Evolutionary conservation across 78 protist species (phyloP).

Genomic region (Tieghemostelium lacteum): DNA sequence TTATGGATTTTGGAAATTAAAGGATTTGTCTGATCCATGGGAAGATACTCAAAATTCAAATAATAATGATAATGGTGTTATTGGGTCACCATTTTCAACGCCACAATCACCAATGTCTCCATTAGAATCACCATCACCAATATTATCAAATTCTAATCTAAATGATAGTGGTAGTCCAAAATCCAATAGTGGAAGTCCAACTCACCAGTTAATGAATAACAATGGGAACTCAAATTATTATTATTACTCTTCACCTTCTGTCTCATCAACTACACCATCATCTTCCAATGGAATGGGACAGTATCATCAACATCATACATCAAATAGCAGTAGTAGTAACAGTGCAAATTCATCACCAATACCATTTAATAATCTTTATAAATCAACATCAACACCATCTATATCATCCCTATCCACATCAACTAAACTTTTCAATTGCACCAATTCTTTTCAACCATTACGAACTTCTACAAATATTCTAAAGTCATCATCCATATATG

Average conservation of each 20-base stretch:
- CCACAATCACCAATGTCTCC: slow-evolving; percentile 12
- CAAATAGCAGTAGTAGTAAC: too few species aligned
- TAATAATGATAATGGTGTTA: background rate
- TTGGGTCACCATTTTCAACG: background rate
- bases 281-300: too few species aligned
- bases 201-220: slow-evolving; percentile 2
- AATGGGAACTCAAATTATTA: background rate
- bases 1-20: slow-evolving; percentile 75
- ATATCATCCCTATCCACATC: background rate
- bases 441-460: background rate
- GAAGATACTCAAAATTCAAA: slow-evolving; percentile 15
- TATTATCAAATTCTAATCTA: background rate
- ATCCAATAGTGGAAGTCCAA: too few species aligned
- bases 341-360: background rate
- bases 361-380: too few species aligned
- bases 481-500: background rate
- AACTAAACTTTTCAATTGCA: background rate
- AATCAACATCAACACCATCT: too few species aligned
- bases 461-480: background rate
- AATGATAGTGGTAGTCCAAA: background rate
- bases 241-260: background rate
- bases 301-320: background rate
- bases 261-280: too few species aligned
- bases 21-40: slow-evolving; percentile 64
- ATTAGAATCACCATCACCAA: background rate